Conservation (phyloP, 108 stramenopile species). For the Nannochloropsis gaditana region DNA sequence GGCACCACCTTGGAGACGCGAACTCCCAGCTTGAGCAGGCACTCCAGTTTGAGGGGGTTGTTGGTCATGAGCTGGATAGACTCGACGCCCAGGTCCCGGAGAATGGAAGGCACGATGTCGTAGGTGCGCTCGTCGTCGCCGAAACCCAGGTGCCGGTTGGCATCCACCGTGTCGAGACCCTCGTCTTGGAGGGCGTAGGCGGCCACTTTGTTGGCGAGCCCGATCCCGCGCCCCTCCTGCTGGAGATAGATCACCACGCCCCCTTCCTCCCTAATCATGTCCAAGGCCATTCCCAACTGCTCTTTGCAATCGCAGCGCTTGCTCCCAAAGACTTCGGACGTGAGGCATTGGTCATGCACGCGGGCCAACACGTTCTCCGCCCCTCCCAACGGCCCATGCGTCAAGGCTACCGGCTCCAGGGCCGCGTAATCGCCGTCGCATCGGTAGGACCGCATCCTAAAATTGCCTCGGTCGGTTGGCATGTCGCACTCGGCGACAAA, state of each 20-base stretch:
- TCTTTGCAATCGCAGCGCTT: conserved; percentile 92
- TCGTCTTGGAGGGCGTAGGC: conserved; percentile 83
- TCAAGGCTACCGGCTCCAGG: conserved; percentile 47
- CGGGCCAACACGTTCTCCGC: conserved; percentile 31
- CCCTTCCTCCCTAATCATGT: conserved; percentile 61
- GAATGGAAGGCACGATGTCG: conserved; percentile 67
- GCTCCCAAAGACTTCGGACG: conserved; percentile 91
- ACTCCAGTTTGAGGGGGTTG: conserved; percentile 71
- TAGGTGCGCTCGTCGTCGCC: conserved; percentile 74
- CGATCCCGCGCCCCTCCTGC: conserved; percentile 94
- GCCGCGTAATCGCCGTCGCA: conserved; percentile 22
- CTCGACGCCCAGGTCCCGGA: conserved; percentile 64
- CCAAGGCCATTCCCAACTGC: conserved; percentile 79
- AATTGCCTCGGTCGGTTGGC: conserved; percentile 45
- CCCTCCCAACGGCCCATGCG: conserved; percentile 25
- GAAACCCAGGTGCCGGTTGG: conserved; percentile 92
- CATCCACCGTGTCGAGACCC: conserved; percentile 96
- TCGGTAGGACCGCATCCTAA: conserved; percentile 47
- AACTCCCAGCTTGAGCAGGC: conserved; percentile 49
- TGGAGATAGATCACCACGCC: conserved; percentile 48
- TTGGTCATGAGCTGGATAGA: conserved; percentile 89
- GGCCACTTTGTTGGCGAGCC: conserved; percentile 94
- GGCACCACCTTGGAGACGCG: conserved; percentile 24
- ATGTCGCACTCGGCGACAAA: conserved; percentile 49
- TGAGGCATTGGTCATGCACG: conserved; percentile 78